These are phyloP conservation scores for Jacaranda mimosifolia DNA, from an alignment of 257 asterid species.

Conservation along the genomic window DNA sequence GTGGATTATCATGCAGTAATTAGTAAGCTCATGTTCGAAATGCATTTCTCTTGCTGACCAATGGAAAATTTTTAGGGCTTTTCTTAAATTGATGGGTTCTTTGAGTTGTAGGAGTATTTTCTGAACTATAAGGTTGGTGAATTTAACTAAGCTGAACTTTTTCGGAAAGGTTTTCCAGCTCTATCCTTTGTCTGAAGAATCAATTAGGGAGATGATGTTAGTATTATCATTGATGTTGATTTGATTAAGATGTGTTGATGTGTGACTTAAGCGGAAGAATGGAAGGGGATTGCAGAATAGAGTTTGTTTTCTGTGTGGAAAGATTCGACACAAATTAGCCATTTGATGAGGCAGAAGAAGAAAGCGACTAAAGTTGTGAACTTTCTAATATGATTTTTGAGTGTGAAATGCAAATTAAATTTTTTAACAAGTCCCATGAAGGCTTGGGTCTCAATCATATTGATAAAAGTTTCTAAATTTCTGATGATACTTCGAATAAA, in stretches of 20 bases:
- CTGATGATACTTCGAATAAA: too few relatives aligned
- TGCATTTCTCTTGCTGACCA: constrained; percentile 63
- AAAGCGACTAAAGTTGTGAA: too few relatives aligned
- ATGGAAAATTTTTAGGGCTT: constrained; percentile 80
- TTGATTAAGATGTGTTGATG: constrained; percentile 27
- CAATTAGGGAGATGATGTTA: constrained; percentile 47
- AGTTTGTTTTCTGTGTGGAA: constrained; percentile 26
- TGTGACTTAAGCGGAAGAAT: constrained; percentile 28
- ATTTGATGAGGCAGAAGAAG: constrained; percentile 25
- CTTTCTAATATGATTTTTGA: too few relatives aligned
- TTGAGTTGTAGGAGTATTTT: constrained; percentile 65
- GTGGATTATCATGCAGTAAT: constrained; percentile 70
- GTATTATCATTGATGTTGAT: constrained; percentile 21
- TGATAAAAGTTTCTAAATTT: too few relatives aligned
- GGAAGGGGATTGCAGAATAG: constrained; percentile 13
- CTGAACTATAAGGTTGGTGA: constrained; percentile 48
- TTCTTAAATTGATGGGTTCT: constrained; percentile 66
- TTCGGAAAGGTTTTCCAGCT: constrained; percentile 64
- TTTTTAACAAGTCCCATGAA: too few relatives aligned
- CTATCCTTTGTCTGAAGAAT: constrained; percentile 53
- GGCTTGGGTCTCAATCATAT: too few relatives aligned
- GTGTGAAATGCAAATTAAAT: too few relatives aligned
- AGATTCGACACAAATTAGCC: constrained; percentile 35
- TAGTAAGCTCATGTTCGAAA: constrained; percentile 55
- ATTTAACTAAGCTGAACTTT: constrained; percentile 52